Evolutionary conservation across 148 eudicot species (phyloP), one percentile per base, ranked within the genome.

Genomic region (Rhododendron griersonianum): DNA sequence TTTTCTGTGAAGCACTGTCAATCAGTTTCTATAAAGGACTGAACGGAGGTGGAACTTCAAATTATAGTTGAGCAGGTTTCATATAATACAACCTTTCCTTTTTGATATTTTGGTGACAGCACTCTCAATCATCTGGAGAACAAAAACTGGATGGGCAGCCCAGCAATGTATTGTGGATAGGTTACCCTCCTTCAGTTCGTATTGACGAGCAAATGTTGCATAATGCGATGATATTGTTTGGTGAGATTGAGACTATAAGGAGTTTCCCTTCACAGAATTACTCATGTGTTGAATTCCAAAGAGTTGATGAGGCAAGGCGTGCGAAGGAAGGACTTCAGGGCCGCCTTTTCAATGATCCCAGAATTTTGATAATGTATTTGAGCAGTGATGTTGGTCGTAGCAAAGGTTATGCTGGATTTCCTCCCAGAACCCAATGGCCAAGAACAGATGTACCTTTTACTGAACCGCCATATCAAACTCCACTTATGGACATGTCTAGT

Each of bases 211-310:
- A 93, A 21, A 92, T 92, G 53, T 50, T 77, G 98, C 98, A 83
- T 96, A 98, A 65, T 96, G 92, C 82, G 3, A 93, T 96, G 98
- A 96, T 96, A 81, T 87, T 94, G 81, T 89, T 91, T 86, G 98
- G 98, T 51, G 98, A 96, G 86, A 94, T 96, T 61, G 98, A 96
- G 87, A 85, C 91, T 65, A 89, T 96, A 76, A 93, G 81, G 79
- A 89, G 93, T 11, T 92, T 92, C 67, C 91, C 92, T 67, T 82
- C 87, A 83, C 90, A 89, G 83, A 77, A 93, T 84, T 92, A 89
- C 84, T 89, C 96, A n/a, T 90, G 91, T 88, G 98, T 96, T 67
- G 98, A 93, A 81, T 96, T 96, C 53, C 90, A 98, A 91, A 96
- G 98, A 83, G 90, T 93, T 47, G 98, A 96, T 59, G 98, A 96